These are phyloP conservation scores for Novymonas esmeraldas DNA, from an alignment of 208 protist genomes.

Conservation along the genomic window DNA sequence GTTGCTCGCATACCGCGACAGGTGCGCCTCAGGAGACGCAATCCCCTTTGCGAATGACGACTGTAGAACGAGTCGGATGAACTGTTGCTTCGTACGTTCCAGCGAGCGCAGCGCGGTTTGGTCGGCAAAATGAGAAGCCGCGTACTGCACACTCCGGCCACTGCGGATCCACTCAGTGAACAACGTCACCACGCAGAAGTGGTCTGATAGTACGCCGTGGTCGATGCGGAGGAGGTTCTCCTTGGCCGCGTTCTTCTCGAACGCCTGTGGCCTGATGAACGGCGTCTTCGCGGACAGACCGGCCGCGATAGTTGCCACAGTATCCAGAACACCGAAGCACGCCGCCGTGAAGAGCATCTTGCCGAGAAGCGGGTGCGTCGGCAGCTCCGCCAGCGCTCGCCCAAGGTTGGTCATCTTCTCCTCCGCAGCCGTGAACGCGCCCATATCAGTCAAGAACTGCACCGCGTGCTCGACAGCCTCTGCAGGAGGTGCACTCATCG, in stretches of 20 bases:
- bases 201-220: conserved; percentile 66
- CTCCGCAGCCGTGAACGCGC: conserved; percentile 72
- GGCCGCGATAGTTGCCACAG: conserved; percentile 87
- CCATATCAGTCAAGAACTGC: conserved; percentile 83
- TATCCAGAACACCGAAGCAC: conserved; percentile 88
- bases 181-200: conserved; percentile 71
- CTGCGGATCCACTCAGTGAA: conserved; percentile 73
- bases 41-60: conserved; percentile 65
- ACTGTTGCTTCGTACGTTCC: conserved; percentile 80
- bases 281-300: conserved; percentile 83
- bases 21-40: conserved; percentile 38
- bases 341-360: conserved; percentile 92
- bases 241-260: conserved; percentile 44
- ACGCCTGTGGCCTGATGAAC: conserved; percentile 72
- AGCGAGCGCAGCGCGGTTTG: conserved; percentile 72
- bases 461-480: conserved; percentile 71
- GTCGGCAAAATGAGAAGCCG: conserved; percentile 73
- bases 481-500: conserved; percentile 67
- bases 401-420: conserved; percentile 85
- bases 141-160: conserved; percentile 63
- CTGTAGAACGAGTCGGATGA: conserved; percentile 67
- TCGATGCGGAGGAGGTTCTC: conserved; percentile 61
- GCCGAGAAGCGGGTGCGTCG: conserved; percentile 86
- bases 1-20: conserved; percentile 76
- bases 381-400: conserved; percentile 77